A percentile compares a stretch with the other conserved stretches of the same genome.
Evolutionary conservation across 768 basidiomycete genomes (phyloP).

Genomic region (Pleurotus tuber-regium): DNA sequence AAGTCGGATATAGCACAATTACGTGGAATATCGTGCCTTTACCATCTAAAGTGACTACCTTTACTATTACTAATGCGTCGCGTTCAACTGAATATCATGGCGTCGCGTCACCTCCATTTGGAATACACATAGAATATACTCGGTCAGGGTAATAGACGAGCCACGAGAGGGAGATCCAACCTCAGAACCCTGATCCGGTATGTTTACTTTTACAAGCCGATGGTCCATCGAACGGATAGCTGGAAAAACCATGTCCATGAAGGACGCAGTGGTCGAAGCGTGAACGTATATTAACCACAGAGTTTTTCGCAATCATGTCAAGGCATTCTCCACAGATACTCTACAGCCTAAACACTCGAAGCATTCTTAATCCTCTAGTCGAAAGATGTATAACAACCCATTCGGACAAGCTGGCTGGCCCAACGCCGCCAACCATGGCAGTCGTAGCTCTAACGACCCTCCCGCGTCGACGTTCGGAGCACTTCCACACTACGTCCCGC

Average conservation of each 20-base stretch:
- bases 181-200: conserved; percentile 2
- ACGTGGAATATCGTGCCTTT: too few species aligned
- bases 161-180: not conserved
- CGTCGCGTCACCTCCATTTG: too few species aligned
- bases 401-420: conserved; percentile 20
- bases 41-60: too few species aligned
- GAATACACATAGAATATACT: too few species aligned
- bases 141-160: not conserved
- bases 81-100: too few species aligned
- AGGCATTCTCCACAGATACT: not conserved
- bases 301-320: too few species aligned
- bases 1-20: too few species aligned
- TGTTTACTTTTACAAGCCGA: not conserved
- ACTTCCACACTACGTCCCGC: conserved; percentile 48
- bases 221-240: not conserved
- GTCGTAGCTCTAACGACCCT: conserved; percentile 16
- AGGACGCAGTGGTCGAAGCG: not conserved
- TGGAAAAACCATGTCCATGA: too few species aligned
- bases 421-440: conserved; percentile 21
- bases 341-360: not conserved
- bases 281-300: too few species aligned
- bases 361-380: not conserved
- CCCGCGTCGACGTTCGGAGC: conserved; percentile 61
- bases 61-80: too few species aligned
- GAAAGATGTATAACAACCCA: conserved; percentile 27